These are phyloP conservation scores for Gautieria morchelliformis DNA, from an alignment of 768 basidiomycete species.

Conservation along the genomic window DNA sequence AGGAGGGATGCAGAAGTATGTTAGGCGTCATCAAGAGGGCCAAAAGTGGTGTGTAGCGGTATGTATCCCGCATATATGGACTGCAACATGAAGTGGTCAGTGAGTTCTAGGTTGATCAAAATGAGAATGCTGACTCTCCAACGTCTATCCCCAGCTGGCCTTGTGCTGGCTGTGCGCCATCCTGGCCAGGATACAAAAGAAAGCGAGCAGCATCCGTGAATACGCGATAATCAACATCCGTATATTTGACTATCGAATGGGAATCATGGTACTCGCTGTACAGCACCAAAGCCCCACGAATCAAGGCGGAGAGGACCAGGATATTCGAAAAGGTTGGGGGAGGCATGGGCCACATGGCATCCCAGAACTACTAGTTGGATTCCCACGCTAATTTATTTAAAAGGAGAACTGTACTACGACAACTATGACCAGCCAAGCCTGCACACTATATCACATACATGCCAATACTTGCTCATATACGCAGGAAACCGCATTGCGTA, in stretches of 20 bases:
- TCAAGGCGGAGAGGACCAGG: slow-evolving; percentile 39
- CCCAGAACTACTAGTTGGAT: not conserved
- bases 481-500: not conserved
- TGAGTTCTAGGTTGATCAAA: not conserved
- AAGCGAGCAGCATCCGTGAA: slow-evolving; percentile 87
- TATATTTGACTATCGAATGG: slow-evolving; percentile 80
- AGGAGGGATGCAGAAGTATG: slow-evolving; percentile 67
- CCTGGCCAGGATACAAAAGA: slow-evolving; percentile 37
- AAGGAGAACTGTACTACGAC: not conserved
- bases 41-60: slow-evolving; percentile 92
- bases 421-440: not conserved
- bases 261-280: slow-evolving; percentile 91
- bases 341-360: not conserved
- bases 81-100: slow-evolving; percentile 29
- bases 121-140: slow-evolving; percentile 60
- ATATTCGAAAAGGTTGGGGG: slow-evolving; percentile 40
- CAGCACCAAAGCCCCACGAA: slow-evolving; percentile 63
- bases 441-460: not conserved
- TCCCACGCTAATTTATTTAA: not conserved
- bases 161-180: slow-evolving; percentile 39
- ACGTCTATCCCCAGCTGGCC: slow-evolving; percentile 44
- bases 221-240: slow-evolving; percentile 96
- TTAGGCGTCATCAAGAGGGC: slow-evolving; percentile 79
- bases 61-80: slow-evolving; percentile 87
- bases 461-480: not conserved